Evolutionary conservation across 75 land plant genomes (phyloP), one percentile per base, ranked within the genome.

Genomic region (Pinus tabuliformis): DNA sequence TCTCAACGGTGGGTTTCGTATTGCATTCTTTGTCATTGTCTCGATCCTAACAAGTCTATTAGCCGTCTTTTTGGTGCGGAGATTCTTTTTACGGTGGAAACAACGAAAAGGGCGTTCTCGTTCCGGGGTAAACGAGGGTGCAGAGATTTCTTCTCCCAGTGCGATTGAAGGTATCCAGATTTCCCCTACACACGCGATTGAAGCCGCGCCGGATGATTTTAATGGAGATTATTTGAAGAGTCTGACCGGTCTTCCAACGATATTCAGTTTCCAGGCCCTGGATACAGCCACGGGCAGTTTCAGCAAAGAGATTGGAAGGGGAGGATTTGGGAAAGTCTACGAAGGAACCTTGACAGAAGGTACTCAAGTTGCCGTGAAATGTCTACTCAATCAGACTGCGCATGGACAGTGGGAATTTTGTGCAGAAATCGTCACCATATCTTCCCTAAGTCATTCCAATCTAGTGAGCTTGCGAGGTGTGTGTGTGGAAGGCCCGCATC

Each of bases 381-480:
- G 62, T 75, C 76, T 74, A 3, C 74, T 82, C 21, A 75, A 59
- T 59, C 18, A 58, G 12, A 73, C 77, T 7, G 76, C 65, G 42
- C 76, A 82, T 61, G 81, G 81, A 6, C 57, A 62, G n/a, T 24
- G 33, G 24, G 75, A 78, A 57, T 82, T 82, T 63, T 59, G 73
- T 3, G 74, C 61, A 39, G 84, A 82, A 59, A 65, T 78, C 11
- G 56, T 45, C 16, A 56, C 74, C 24, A 58, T 82, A 45, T 64
- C 63, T 3, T 60, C 61, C 39, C 70, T 78, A 30, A 76, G 66
- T 57, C 84, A 82, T 62, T 49, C 65, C 18, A 82, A 82, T 54
- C 81, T 82, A 6, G 84, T 82, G 49, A 57, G 58, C 54, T 59
- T 82, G 22, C 75, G 45, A n/a, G 84, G 84, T 0, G 79, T 82